Base-by-base conservation (phyloP, 2,329 filamentous ascomycete genomes). In the Venturia oleaginea region DNA sequence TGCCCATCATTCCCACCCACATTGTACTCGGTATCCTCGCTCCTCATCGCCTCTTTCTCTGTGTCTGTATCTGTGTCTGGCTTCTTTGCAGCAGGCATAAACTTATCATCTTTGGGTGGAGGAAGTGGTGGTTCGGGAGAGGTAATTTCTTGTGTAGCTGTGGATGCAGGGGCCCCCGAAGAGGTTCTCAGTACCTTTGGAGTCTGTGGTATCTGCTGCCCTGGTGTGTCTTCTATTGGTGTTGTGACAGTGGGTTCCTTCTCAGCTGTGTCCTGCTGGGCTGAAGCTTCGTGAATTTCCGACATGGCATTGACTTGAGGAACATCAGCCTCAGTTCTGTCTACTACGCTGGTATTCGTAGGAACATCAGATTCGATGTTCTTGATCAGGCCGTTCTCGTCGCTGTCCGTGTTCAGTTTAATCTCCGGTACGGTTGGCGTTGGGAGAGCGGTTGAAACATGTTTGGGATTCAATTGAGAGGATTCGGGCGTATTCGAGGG, bases 101-200 rank as follows among this genome's bases (percentile, higher is more conserved):
- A 85, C 42, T 76, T 73, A 60, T 80, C 76, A 69, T 84, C 81
- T 69, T 81, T 81, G 2, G 78, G 76, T 2, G 81, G 79, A 3
- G 76, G 80, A 4, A 79, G 76, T 59, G 81, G 80, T 37, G 80
- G 79, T 3, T 15, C 40, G 37, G 57, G 40, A 27, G 64, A 62
- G 32, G 19, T 40, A n/a, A 24, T 27, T 27, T 27, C 42, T n/a
- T 38, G 22, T 27, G 40, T 38, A 24, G 22, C 5, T 27, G 37
- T 38, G 24, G 38, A 19, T 17, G n/a, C 5, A 19, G 27, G 46
- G 19, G 40, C 15, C 22, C 19, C 30, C 54, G 42, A 30, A 43
- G 34, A 32, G 27, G 59, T 2, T 42, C 6, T 15, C 32, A 10
- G 11, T 34, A 3, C 2, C 24, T n/a, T 38, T 51, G 42, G 59